Evolutionary conservation across 1,139 yeast species (phyloP), one percentile per base, ranked within the genome.

Genomic region (Candida sp.): DNA sequence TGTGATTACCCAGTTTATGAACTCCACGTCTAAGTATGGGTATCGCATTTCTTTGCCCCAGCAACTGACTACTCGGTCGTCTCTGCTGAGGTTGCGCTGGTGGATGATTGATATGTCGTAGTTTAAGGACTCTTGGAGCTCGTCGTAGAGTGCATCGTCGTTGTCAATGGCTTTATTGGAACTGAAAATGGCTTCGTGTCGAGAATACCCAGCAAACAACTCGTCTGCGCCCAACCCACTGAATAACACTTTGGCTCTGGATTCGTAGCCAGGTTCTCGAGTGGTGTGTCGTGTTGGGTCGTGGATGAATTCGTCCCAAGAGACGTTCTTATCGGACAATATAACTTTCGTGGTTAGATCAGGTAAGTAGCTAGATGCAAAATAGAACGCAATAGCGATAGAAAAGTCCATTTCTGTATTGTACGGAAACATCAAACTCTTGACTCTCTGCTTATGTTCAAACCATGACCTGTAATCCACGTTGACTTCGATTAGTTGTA

Each of bases 221-320:
- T 94, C 99, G 69, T 94, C 99, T 0, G 99, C 99, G 1, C 99
- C 99, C n/a, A 94, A 75, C 0, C 99, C 99, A 52, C 97, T 90
- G 41, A 96, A 75, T 8, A 93, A 69, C 0, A 93, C 97, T 57
- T 85, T 83, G 8, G 91, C 82, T 7, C 68, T 65, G 12, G 93
- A 81, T 3, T 63, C 58, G 58, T 83, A 85, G 3, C 60, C 51
- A 0, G 44, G 48, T 2, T 33, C 44, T 3, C 31, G 22, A 1
- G 26, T 46, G 4, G 56, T 34, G 47, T 57, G 63, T 1, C 32
- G 26, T 3, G 49, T 46, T 27, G 59, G 66, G 47, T 61, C 53
- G 0, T 51, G 33, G 1, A 50, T n/a, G 49, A 67, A 72, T 1
- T 59, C 62, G 1, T 63, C 65, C 65, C 65, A 73, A 3, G 50